Conservation (phyloP, 257 asterid species). For the Perilla frutescens region DNA sequence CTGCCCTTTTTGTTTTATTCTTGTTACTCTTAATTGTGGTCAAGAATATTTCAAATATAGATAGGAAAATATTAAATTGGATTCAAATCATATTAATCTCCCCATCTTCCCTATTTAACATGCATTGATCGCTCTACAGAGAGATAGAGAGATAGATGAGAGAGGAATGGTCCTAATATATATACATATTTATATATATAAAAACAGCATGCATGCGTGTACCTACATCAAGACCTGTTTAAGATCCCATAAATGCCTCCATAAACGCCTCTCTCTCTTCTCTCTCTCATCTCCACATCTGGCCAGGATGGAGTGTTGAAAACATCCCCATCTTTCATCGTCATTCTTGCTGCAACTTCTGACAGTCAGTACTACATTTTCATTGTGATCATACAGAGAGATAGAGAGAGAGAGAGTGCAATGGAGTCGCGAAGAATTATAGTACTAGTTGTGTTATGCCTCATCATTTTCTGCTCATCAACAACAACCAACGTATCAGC, state of each 20-base stretch:
- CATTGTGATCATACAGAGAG: background rate
- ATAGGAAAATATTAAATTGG: background rate
- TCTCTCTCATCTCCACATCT: slow-evolving; percentile 19
- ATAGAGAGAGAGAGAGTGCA: background rate
- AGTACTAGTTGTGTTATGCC: background rate
- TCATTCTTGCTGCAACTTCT: slow-evolving; percentile 1
- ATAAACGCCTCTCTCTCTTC: slow-evolving; percentile 20
- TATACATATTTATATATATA: background rate
- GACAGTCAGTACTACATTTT: background rate
- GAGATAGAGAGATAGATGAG: slow-evolving; percentile 10
- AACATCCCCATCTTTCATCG: slow-evolving; percentile 18
- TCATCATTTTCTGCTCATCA: slow-evolving; percentile 12
- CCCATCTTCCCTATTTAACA: slow-evolving; percentile 27
- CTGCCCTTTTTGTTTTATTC: background rate
- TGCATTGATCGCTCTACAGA: background rate
- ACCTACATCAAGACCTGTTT: slow-evolving; percentile 19
- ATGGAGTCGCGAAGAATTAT: slow-evolving; percentile 23
- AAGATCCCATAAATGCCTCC: slow-evolving; percentile 34
- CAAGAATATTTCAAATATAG: background rate
- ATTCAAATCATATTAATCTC: slow-evolving; percentile 1
- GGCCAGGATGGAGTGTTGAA: slow-evolving; percentile 1
- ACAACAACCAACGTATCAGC: background rate
- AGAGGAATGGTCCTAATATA: slow-evolving; percentile 11
- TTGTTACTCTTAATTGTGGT: background rate
- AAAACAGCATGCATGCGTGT: slow-evolving; percentile 26